Evolutionary conservation across 805 yeast genomes (phyloP).

Genomic region (Kluyveromyces nonfermentans): DNA sequence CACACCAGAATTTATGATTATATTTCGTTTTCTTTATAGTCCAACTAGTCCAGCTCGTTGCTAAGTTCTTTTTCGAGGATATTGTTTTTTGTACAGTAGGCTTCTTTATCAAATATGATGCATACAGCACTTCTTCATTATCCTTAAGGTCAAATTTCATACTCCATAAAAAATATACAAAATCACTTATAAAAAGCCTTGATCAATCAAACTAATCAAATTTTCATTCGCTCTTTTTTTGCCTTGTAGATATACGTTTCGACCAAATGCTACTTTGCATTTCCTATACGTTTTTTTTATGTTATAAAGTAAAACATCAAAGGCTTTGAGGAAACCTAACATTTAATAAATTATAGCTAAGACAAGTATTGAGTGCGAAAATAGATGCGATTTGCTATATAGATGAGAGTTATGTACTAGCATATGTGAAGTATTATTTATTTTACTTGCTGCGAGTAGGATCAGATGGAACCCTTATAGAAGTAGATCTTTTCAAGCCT

Average conservation of each 20-base stretch:
- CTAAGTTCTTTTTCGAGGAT: slow-evolving; percentile 1
- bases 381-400: background rate
- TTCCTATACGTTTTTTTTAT: background rate
- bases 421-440: background rate
- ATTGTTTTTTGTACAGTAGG: slow-evolving; percentile 3
- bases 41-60: slow-evolving; percentile 2
- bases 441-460: slow-evolving; percentile 4
- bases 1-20: slow-evolving; percentile 17
- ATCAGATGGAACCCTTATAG: slow-evolving; percentile 9
- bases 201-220: too few species aligned
- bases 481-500: slow-evolving; percentile 17
- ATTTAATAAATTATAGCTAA: too few species aligned
- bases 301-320: background rate
- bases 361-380: too few species aligned
- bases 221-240: too few species aligned
- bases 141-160: background rate
- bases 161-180: background rate
- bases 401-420: background rate
- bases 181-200: background rate
- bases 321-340: too few species aligned
- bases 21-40: slow-evolving; percentile 1
- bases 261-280: background rate
- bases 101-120: slow-evolving; percentile 7
- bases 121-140: slow-evolving; percentile 6
- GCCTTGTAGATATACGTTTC: background rate